These are phyloP conservation scores for Neofusicoccum umdonicola DNA, from an alignment of 2,329 filamentous ascomycete genomes.

Conservation along the genomic window DNA sequence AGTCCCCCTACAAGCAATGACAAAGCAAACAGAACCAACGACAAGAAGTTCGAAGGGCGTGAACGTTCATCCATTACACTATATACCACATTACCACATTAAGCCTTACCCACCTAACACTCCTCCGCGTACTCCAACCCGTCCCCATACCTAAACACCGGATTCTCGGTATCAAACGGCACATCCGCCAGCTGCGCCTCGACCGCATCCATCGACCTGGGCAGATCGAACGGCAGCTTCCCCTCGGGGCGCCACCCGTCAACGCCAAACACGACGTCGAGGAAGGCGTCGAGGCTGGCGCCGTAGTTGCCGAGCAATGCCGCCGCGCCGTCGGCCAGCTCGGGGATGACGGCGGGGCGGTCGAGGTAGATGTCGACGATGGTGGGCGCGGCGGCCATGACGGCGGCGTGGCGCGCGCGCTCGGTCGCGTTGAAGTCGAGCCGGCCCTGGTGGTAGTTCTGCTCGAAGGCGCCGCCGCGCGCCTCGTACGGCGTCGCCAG, in stretches of 20 bases:
- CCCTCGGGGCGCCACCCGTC: slow-evolving; percentile 40
- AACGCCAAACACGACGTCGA: slow-evolving; percentile 44
- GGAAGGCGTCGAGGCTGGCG: slow-evolving; percentile 40
- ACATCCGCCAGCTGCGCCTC: slow-evolving; percentile 35
- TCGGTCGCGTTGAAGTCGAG: slow-evolving; percentile 44
- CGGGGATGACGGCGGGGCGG: slow-evolving; percentile 44
- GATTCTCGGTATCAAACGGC: slow-evolving; percentile 38
- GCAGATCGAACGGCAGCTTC: slow-evolving; percentile 49
- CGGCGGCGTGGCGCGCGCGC: slow-evolving; percentile 36
- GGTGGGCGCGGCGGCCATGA: slow-evolving; percentile 40
- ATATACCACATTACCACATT: too few species aligned
- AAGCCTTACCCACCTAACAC: neutral
- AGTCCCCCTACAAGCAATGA: too few species aligned
- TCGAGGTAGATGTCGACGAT: slow-evolving; percentile 48
- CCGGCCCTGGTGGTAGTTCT: slow-evolving; percentile 39
- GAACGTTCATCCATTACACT: too few species aligned
- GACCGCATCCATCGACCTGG: slow-evolving; percentile 45
- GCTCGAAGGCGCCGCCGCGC: slow-evolving; percentile 43
- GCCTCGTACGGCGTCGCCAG: slow-evolving; percentile 42
- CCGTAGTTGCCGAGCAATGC: slow-evolving; percentile 45
- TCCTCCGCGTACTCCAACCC: slow-evolving; percentile 31
- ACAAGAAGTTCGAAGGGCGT: too few species aligned
- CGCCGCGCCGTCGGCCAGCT: slow-evolving; percentile 38
- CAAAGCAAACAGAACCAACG: too few species aligned
- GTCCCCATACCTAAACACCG: slow-evolving; percentile 35